Evolutionary conservation across 2,329 filamentous ascomycete species (phyloP).

Genomic region (Ceratocystis destructans): DNA sequence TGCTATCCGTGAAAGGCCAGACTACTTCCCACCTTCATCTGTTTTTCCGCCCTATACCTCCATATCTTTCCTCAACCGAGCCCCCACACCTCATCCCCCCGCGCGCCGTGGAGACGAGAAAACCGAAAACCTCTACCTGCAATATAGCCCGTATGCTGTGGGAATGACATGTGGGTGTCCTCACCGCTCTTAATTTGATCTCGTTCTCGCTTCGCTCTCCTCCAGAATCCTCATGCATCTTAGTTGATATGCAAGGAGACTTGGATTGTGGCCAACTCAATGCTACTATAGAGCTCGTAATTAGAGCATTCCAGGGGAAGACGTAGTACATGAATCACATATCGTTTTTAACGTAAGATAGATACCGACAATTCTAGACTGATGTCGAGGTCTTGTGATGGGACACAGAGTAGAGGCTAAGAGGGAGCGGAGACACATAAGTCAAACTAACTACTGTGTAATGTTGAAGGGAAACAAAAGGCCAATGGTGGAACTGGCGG

Average conservation of each 20-base stretch:
- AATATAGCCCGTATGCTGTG: no score
- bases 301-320: not conserved
- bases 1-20: not conserved
- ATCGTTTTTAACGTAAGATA: not conserved
- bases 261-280: not conserved
- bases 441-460: not conserved
- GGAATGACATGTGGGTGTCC: no score
- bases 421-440: not conserved
- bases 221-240: not conserved
- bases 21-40: not conserved
- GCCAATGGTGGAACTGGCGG: not conserved
- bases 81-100: not conserved
- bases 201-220: not conserved
- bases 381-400: not conserved
- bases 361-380: not conserved
- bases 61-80: not conserved
- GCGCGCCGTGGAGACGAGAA: no score
- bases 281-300: not conserved
- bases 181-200: not conserved
- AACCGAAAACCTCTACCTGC: no score
- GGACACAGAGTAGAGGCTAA: not conserved
- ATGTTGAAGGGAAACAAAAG: not conserved
- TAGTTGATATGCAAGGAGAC: not conserved
- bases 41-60: not conserved
- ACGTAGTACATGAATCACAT: not conserved